Base-by-base conservation (phyloP, 2,329 filamentous ascomycete genomes). In the Tothia fuscella region DNA sequence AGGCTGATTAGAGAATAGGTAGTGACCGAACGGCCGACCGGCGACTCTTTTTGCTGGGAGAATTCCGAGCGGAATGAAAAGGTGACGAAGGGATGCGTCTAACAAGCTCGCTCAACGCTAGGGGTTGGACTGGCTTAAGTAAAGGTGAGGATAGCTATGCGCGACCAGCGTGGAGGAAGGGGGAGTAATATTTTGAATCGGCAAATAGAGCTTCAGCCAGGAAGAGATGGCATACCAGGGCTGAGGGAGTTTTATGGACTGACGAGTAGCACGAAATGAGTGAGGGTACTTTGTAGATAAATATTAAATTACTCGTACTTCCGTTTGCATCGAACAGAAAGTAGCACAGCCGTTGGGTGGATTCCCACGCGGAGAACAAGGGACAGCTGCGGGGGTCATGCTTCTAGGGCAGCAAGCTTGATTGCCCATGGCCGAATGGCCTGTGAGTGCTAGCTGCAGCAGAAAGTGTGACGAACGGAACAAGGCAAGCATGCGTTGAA, bases 301-400 rank as follows among this genome's bases (percentile, higher is more conserved):
- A 52, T 56, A 53, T 57, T 62, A 60, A 56, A 61, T 60, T 60
- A 49, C 56, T n/a, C n/a, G n/a, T n/a, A n/a, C n/a, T n/a, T n/a
- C n/a, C n/a, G n/a, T n/a, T n/a, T n/a, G n/a, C n/a, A n/a, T n/a
- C n/a, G n/a, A n/a, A n/a, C n/a, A n/a, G n/a, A n/a, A n/a, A n/a
- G n/a, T n/a, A n/a, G n/a, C n/a, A n/a, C n/a, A n/a, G n/a, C n/a
- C n/a, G n/a, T n/a, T n/a, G n/a, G n/a, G 41, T 40, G 14, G 21
- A 14, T n/a, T 33, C 6, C 33, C 26, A 19, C 17, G 33, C 41
- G 24, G 32, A 34, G 35, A 34, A 30, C 37, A 42, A 12, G 14
- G 16, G 35, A 14, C 20, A 13, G 13, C 20, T 9, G 41, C 29
- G 21, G 30, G 40, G 26, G 14, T 35, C 39, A 28, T 31, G 39